A percentile compares a stretch with the other conserved stretches of the same genome.
These are phyloP conservation scores for Fusarium kyushuense DNA, from an alignment of 2,329 filamentous ascomycete genomes.

Conservation along the genomic window DNA sequence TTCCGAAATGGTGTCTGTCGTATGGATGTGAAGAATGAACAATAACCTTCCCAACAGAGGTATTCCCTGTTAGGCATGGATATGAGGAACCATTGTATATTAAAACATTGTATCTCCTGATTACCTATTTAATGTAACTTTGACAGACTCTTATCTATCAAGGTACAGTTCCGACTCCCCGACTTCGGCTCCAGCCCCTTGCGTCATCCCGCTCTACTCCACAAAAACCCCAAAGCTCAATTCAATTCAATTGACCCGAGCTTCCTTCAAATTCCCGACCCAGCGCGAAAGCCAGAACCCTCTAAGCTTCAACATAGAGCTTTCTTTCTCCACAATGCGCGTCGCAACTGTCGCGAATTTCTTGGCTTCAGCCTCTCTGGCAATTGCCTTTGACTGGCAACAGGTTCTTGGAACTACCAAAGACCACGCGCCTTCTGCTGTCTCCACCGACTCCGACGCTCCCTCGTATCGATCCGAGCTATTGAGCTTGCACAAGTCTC, in stretches of 20 bases:
- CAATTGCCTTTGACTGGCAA: conserved; percentile 26
- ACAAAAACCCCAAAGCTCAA: conserved; percentile 27
- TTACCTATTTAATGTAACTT: too few relatives aligned
- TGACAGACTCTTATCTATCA: conserved; percentile 19
- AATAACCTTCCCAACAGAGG: not conserved
- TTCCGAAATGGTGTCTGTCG: not conserved
- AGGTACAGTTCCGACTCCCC: conserved; percentile 16
- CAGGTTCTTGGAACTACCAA: conserved; percentile 14
- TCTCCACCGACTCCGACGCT: conserved; percentile 31
- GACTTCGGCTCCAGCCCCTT: conserved; percentile 31
- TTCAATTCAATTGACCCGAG: conserved; percentile 19
- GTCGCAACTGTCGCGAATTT: conserved; percentile 23
- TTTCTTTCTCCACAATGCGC: conserved; percentile 24
- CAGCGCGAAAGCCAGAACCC: conserved; percentile 4
- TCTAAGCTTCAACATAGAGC: conserved; percentile 14
- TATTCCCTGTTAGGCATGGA: not conserved
- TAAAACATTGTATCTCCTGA: too few relatives aligned
- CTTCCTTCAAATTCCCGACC: conserved; percentile 10
- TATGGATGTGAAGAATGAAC: not conserved
- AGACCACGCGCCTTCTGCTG: conserved; percentile 5
- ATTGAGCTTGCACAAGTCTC: conserved; percentile 77
- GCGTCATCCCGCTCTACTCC: conserved; percentile 35
- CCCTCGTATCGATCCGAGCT: conserved; percentile 63
- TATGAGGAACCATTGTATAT: too few relatives aligned
- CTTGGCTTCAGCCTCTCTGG: conserved; percentile 28